These are phyloP conservation scores for Trifolium pratense DNA, from an alignment of 306 rosid genomes.

Conservation along the genomic window DNA sequence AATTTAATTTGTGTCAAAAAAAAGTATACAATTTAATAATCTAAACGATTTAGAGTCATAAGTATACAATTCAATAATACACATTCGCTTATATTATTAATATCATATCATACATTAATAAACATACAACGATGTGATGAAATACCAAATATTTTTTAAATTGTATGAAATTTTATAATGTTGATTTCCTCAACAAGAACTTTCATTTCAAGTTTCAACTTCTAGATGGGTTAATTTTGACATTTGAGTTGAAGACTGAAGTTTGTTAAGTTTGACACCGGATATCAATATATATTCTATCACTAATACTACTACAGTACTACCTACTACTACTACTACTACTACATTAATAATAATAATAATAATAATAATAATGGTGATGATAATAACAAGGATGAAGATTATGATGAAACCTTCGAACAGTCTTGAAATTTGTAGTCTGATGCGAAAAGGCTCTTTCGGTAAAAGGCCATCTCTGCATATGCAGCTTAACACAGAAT, in stretches of 20 bases:
- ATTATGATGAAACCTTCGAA: constrained; percentile 52
- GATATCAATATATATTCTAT: not conserved
- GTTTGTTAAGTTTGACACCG: not conserved
- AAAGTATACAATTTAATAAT: not conserved
- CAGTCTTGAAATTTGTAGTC: constrained; percentile 38
- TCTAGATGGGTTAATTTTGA: not conserved
- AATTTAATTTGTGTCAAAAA: no score
- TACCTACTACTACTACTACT: no score
- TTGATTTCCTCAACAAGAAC: not conserved
- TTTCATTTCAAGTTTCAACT: not conserved
- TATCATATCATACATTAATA: not conserved
- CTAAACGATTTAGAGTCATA: not conserved
- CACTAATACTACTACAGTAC: no score
- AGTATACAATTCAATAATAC: not conserved
- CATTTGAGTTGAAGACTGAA: not conserved
- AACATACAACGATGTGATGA: not conserved
- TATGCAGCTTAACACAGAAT: constrained; percentile 57
- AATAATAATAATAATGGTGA: not conserved
- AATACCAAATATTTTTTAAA: not conserved
- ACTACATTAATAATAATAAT: no score
- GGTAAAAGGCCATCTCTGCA: constrained; percentile 42
- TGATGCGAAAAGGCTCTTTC: constrained; percentile 40
- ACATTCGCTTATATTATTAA: not conserved
- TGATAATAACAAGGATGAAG: not conserved
- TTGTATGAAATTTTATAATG: not conserved